These are phyloP conservation scores for Pyrenochaeta sp. DNA, from an alignment of 2,329 filamentous ascomycete genomes.

Conservation along the genomic window DNA sequence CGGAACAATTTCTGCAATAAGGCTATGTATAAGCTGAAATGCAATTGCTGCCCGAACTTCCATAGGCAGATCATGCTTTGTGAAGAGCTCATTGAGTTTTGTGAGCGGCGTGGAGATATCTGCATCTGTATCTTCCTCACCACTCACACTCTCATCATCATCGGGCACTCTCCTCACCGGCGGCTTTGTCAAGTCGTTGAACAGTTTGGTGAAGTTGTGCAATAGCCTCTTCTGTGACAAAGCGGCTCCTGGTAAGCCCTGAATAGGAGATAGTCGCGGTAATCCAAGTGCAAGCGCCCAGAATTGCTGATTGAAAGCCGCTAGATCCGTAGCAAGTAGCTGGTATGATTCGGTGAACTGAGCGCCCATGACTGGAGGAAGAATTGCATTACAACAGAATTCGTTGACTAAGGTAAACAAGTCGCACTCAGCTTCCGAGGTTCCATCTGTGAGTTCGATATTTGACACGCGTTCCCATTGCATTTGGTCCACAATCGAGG, in stretches of 20 bases:
- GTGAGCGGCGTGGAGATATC: slow-evolving; percentile 43
- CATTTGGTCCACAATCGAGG: slow-evolving; percentile 68
- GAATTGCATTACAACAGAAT: slow-evolving; percentile 63
- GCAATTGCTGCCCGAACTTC: slow-evolving; percentile 40
- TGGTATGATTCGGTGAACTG: slow-evolving; percentile 59
- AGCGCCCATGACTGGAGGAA: slow-evolving; percentile 60
- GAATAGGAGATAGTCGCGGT: slow-evolving; percentile 64
- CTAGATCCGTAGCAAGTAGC: slow-evolving; percentile 61
- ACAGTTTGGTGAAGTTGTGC: slow-evolving; percentile 37
- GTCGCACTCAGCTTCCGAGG: slow-evolving; percentile 58
- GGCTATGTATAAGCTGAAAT: slow-evolving; percentile 38
- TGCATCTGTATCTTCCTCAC: slow-evolving; percentile 45
- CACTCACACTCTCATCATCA: slow-evolving; percentile 46
- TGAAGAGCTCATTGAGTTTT: slow-evolving; percentile 42
- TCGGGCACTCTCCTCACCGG: slow-evolving; percentile 35
- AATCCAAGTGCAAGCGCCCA: slow-evolving; percentile 63
- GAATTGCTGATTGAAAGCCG: slow-evolving; percentile 63
- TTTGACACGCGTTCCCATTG: slow-evolving; percentile 67
- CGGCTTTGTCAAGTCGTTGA: slow-evolving; percentile 38
- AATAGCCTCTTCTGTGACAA: slow-evolving; percentile 45
- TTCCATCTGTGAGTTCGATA: slow-evolving; percentile 53
- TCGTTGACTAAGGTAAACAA: slow-evolving; percentile 60
- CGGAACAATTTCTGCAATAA: slow-evolving; percentile 41
- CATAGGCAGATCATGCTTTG: slow-evolving; percentile 36
- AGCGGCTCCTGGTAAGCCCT: slow-evolving; percentile 49